phyloP scores from a whole-genome alignment of 179 eudicot species.

The Beta lomatogona region DNA sequence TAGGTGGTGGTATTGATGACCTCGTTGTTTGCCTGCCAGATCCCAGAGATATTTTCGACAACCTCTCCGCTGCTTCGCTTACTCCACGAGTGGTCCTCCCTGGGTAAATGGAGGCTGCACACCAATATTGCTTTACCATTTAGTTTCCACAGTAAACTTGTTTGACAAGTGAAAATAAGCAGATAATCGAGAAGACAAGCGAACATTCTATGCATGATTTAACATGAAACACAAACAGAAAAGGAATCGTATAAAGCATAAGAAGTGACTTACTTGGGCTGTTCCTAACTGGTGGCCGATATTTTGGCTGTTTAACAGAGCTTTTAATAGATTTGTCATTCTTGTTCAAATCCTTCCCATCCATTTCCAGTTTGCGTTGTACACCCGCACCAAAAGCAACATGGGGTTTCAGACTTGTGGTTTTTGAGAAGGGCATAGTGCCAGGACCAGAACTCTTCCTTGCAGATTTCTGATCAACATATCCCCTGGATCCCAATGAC shows the following conservation, averaged over 20 bases:
- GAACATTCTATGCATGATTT: background rate
- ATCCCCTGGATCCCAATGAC: slow-evolving; percentile 55
- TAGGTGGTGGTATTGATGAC: slow-evolving; percentile 57
- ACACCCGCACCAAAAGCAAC: slow-evolving; percentile 59
- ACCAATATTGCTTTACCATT: background rate
- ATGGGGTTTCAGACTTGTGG: slow-evolving; percentile 43
- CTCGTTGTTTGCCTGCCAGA: slow-evolving; percentile 48
- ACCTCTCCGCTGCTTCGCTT: slow-evolving; percentile 65
- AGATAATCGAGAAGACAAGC: background rate
- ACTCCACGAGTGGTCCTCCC: slow-evolving; percentile 55
- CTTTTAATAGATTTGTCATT: slow-evolving; percentile 51
- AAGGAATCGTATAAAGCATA: background rate
- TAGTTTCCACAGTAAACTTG: background rate
- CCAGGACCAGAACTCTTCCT: slow-evolving; percentile 65
- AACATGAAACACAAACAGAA: background rate
- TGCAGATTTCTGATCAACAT: slow-evolving; percentile 56
- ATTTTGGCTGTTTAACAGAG: slow-evolving; percentile 53
- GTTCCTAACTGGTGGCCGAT: slow-evolving; percentile 78
- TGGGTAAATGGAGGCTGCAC: slow-evolving; percentile 45
- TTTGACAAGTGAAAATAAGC: background rate
- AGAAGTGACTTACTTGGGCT: slow-evolving; percentile 57
- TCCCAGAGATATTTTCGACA: slow-evolving; percentile 64
- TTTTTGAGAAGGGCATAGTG: slow-evolving; percentile 47
- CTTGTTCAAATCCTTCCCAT: slow-evolving; percentile 59
- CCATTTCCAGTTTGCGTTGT: slow-evolving; percentile 88